These are phyloP conservation scores for Globisporangium iwayamae DNA, from an alignment of 352 stramenopile genomes.

Conservation along the genomic window DNA sequence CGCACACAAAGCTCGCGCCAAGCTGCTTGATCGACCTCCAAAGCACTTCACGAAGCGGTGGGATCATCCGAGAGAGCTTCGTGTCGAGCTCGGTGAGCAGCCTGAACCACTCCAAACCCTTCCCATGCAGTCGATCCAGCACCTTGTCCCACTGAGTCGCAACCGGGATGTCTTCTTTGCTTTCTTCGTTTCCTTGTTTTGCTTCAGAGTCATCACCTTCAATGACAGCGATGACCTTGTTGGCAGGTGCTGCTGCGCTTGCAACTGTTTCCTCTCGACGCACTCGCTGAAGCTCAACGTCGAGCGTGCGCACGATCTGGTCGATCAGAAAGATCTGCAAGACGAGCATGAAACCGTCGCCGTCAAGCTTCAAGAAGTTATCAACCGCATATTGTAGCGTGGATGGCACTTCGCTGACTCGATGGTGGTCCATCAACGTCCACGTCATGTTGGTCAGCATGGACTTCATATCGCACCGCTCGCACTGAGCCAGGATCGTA, in stretches of 20 bases:
- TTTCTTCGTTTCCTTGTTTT: constrained; percentile 15
- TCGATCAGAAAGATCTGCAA: constrained; percentile 85
- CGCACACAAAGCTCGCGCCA: constrained; percentile 70
- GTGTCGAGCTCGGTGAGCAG: constrained; percentile 75
- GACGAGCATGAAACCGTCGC: constrained; percentile 63
- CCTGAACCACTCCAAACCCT: constrained; percentile 82
- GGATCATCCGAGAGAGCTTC: constrained; percentile 78
- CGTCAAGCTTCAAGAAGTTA: constrained; percentile 63
- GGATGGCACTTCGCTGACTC: neutral
- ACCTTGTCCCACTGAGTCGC: constrained; percentile 33
- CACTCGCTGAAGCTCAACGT: constrained; percentile 51
- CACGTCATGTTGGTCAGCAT: constrained; percentile 58
- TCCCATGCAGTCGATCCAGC: constrained; percentile 54
- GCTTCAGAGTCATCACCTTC: constrained; percentile 14
- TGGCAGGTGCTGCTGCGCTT: neutral
- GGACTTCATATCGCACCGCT: constrained; percentile 69
- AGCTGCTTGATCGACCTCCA: constrained; percentile 84
- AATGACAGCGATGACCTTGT: neutral
- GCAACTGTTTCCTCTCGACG: constrained; percentile 25
- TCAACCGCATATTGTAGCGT: constrained; percentile 32
- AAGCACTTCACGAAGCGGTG: constrained; percentile 74
- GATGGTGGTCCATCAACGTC: constrained; percentile 36
- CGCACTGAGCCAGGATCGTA: constrained; percentile 57
- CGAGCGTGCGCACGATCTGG: constrained; percentile 58
- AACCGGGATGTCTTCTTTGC: constrained; percentile 1